Evolutionary conservation across 768 basidiomycete genomes (phyloP), one percentile per base, ranked within the genome.

Genomic region (Russula virescens): DNA sequence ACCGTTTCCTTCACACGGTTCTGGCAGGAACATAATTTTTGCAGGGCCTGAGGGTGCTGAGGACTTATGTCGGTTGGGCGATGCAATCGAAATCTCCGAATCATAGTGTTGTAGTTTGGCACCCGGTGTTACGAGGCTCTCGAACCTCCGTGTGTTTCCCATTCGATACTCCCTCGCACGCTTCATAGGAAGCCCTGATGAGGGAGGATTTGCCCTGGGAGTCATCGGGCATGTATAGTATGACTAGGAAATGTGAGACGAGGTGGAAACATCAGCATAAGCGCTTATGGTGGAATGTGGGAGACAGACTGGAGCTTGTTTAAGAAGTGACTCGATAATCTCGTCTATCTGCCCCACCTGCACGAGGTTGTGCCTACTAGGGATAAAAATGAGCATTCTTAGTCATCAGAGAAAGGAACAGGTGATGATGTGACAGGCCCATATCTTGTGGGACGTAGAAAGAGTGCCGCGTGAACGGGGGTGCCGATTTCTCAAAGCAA

Each of bases 321-420:
- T 91, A 67, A 93, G 80, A 14, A 93, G 82, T 14, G 85, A 88
- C 65, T 91, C 88, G 67, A 94, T 93, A 67, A 93, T 87, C 19
- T 83, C 79, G 75, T 93, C 91, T 76, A 93, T 94, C 75, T 93
- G 91, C 57, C 86, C 81, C 66, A 94, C 86, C 71, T 92, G 89
- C 6, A 93, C 81, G n/a, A 94, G 78, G 70, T 91, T 90, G 62
- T 89, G 84, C 77, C 91, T 92, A 71, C 91, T 94, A 68, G 73
- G 66, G 72, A 69, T 9, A 26, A 45, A 1, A 45, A 69, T 53
- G 9, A 70, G 66, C 21, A 70, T 66, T 71, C 73, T 66, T 72
- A 64, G 62, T 45, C 47, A 3, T 64, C 58, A 21, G 61, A 38
- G n/a, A 50, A 3, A 31, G 31, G 46, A 19, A 58, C 38, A 48